Evolutionary conservation across 495 filamentous ascomycete species (phyloP).

Genomic region (Apodospora peruviana): DNA sequence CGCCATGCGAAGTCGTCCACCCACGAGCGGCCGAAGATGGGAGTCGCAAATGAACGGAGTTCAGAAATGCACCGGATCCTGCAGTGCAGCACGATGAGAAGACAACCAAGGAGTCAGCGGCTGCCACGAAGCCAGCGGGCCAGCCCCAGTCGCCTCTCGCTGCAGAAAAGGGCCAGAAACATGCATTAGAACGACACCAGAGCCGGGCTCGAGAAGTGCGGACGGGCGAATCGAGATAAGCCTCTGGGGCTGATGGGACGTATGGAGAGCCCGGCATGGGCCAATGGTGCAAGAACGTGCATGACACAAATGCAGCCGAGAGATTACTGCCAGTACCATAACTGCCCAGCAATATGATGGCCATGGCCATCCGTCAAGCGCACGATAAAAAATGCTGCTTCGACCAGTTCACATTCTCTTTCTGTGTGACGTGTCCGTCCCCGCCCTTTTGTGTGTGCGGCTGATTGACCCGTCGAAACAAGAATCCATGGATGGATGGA

Average conservation of each 20-base stretch:
- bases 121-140: slow-evolving; percentile 43
- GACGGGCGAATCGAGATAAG: slow-evolving; percentile 7
- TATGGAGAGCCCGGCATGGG: not conserved
- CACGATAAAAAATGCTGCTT: too few species aligned
- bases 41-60: not conserved
- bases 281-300: slow-evolving; percentile 18
- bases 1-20: slow-evolving; percentile 7
- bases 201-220: not conserved
- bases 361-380: too few species aligned
- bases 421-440: too few species aligned
- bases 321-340: not conserved
- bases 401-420: too few species aligned
- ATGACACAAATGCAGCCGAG: slow-evolving; percentile 19
- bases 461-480: too few species aligned
- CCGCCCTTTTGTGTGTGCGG: too few species aligned
- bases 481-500: too few species aligned
- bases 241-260: slow-evolving; percentile 3
- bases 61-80: slow-evolving; percentile 11
- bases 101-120: slow-evolving; percentile 31
- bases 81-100: slow-evolving; percentile 14
- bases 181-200: slow-evolving; percentile 18
- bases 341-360: not conserved
- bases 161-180: slow-evolving; percentile 13
- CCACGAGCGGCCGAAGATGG: not conserved
- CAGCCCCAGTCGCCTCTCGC: slow-evolving; percentile 5